phyloP scores from a whole-genome alignment of 208 protist genomes.

The Tritrichomonas foetus region DNA sequence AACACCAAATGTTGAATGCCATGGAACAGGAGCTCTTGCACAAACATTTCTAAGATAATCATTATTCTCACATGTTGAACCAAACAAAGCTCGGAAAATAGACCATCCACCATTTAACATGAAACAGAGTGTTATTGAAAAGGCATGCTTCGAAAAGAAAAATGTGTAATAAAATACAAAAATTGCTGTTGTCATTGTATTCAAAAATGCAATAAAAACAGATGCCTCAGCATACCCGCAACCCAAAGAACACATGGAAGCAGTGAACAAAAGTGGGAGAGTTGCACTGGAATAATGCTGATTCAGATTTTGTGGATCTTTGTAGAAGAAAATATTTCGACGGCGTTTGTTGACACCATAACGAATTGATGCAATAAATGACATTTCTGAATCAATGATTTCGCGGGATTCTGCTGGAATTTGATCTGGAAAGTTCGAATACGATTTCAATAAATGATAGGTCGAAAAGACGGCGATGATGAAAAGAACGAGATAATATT shows the following conservation, averaged over 20 bases:
- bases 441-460: neutral
- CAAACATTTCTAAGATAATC: neutral
- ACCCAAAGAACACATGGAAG: neutral
- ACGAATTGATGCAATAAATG: slow-evolving; percentile 13
- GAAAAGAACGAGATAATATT: neutral
- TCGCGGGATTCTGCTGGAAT: neutral
- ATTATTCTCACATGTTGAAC: neutral
- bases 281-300: neutral
- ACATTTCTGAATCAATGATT: neutral
- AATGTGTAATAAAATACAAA: neutral
- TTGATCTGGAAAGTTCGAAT: neutral
- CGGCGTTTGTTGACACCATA: neutral
- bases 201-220: neutral
- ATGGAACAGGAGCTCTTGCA: neutral
- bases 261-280: neutral
- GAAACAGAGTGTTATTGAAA: neutral
- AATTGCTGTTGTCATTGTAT: neutral
- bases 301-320: neutral
- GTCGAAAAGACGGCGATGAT: neutral
- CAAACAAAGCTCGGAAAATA: neutral
- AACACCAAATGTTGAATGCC: neutral
- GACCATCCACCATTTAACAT: neutral
- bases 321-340: neutral
- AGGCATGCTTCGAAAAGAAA: neutral
- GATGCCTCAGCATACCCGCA: neutral